Evolutionary conservation across 2,329 filamentous ascomycete species (phyloP).

Genomic region (Arthrobotrys pseudoclavata): DNA sequence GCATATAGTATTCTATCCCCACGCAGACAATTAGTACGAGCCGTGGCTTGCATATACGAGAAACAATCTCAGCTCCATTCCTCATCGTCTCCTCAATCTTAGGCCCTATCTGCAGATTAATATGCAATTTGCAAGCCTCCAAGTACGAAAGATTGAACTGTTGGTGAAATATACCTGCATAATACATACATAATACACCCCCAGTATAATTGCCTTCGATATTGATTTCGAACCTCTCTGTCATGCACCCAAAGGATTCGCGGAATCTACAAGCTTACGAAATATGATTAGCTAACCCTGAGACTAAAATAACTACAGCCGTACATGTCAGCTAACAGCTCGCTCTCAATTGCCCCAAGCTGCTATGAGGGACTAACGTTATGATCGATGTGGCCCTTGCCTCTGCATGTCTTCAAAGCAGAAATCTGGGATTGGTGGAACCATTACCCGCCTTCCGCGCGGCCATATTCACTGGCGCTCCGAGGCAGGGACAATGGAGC

Average conservation of each 20-base stretch:
- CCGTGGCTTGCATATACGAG: conserved; percentile 24
- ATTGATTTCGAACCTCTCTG: background rate
- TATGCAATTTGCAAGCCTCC: conserved; percentile 17
- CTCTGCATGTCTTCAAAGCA: conserved; percentile 8
- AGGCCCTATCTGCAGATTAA: conserved; percentile 12
- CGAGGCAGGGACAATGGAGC: conserved; percentile 1
- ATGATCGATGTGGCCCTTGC: conserved; percentile 27
- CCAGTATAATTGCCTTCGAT: background rate
- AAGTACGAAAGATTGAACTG: conserved; percentile 17
- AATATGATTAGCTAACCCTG: conserved; percentile 40
- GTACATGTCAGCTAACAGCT: background rate
- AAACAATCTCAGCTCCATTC: conserved; percentile 7
- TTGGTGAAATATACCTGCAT: conserved; percentile 5
- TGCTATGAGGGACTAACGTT: conserved; percentile 23
- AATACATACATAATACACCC: background rate
- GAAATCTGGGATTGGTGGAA: conserved; percentile 13
- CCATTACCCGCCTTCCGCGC: conserved; percentile 5
- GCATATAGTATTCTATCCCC: conserved; percentile 6
- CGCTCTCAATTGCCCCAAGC: background rate
- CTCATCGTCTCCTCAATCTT: conserved; percentile 12
- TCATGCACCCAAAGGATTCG: background rate
- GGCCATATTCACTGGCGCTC: background rate
- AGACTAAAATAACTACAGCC: background rate
- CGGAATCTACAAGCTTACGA: conserved; percentile 26
- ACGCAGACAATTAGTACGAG: background rate